Evolutionary conservation across 2,329 filamentous ascomycete species (phyloP).

Genomic region (Beauveria bassiana): DNA sequence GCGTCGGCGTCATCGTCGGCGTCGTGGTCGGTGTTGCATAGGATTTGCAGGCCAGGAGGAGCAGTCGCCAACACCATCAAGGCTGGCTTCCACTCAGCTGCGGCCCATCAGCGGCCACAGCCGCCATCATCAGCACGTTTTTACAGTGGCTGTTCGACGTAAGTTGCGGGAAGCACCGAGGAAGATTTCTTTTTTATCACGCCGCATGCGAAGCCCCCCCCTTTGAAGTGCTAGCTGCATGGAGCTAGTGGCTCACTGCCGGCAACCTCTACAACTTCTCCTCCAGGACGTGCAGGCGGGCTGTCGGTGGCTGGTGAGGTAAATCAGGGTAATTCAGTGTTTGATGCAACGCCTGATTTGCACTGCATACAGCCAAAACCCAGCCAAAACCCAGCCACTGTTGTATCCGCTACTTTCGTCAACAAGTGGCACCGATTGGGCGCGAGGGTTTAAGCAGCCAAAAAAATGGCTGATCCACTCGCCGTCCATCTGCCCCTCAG

Average conservation of each 20-base stretch:
- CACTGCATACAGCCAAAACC: no score
- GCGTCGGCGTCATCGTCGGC: neutral
- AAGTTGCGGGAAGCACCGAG: neutral
- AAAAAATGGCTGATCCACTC: neutral
- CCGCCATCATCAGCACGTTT: neutral
- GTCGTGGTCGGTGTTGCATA: neutral
- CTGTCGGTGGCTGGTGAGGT: no score
- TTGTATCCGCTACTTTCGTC: neutral
- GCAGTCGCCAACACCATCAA: neutral
- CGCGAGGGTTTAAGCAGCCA: neutral
- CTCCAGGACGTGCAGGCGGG: no score
- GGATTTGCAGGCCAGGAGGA: neutral
- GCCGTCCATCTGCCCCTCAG: neutral
- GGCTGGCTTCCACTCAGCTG: neutral
- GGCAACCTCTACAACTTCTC: neutral
- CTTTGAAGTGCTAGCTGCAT: neutral
- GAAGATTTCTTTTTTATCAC: neutral
- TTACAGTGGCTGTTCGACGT: neutral
- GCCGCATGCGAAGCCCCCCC: neutral
- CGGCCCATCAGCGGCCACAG: slow-evolving; percentile 2
- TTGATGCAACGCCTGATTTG: neutral
- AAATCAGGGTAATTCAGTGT: neutral
- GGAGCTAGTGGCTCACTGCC: slow-evolving; percentile 1
- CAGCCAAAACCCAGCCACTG: no score
- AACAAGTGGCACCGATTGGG: neutral